phyloP scores from a whole-genome alignment of 2,329 filamentous ascomycete species.

The Colletotrichum echinochloae region DNA sequence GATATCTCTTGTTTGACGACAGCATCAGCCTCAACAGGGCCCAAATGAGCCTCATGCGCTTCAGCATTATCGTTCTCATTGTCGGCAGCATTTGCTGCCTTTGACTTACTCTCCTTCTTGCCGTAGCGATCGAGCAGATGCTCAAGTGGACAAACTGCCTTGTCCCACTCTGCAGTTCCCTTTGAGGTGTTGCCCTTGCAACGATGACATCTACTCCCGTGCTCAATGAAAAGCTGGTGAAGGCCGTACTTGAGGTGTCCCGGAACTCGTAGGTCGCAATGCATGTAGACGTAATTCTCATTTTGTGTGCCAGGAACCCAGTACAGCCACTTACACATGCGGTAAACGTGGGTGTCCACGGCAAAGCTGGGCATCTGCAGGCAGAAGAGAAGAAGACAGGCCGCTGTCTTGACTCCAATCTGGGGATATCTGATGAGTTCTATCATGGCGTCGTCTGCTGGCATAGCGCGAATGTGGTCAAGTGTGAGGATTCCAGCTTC shows the following conservation, averaged over 20 bases:
- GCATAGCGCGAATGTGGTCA: conserved; percentile 61
- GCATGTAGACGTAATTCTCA: conserved; percentile 62
- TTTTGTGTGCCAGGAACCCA: conserved; percentile 66
- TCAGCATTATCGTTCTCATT: conserved; percentile 25
- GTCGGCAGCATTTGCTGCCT: conserved; percentile 39
- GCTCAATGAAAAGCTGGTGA: conserved; percentile 66
- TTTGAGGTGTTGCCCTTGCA: conserved; percentile 66
- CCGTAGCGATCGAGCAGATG: conserved; percentile 50
- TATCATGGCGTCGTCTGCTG: conserved; percentile 61
- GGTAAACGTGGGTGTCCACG: conserved; percentile 68
- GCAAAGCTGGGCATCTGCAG: conserved; percentile 66
- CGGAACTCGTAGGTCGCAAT: conserved; percentile 65
- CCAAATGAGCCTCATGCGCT: conserved; percentile 17
- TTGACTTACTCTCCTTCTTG: conserved; percentile 44
- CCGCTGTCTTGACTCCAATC: conserved; percentile 68
- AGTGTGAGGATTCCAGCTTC: conserved; percentile 69
- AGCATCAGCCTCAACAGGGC: neutral
- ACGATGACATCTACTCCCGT: conserved; percentile 62
- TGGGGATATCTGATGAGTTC: conserved; percentile 64
- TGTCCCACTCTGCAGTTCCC: conserved; percentile 71
- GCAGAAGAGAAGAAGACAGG: conserved; percentile 69
- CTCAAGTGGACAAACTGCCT: conserved; percentile 59
- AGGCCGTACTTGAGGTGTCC: conserved; percentile 66
- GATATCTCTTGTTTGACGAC: neutral
- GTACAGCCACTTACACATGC: conserved; percentile 63